Evolutionary conservation across 2,329 filamentous ascomycete genomes (phyloP), one percentile per base, ranked within the genome.

Genomic region (Sarocladium oryzae): DNA sequence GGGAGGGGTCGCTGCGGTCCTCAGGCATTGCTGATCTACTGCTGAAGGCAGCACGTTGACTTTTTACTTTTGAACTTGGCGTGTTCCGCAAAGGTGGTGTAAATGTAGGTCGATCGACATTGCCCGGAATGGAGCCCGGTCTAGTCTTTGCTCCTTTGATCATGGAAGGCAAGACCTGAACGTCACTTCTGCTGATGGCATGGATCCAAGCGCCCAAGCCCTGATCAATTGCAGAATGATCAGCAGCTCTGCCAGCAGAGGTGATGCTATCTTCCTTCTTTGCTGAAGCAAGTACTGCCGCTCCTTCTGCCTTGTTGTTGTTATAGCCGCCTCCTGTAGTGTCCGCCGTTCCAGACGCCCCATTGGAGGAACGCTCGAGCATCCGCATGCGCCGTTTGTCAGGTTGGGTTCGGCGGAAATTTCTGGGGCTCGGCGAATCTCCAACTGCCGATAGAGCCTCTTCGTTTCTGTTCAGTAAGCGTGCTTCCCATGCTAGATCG

Each of bases 401-500:
- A 26, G 40, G 40, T 20, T 43, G 8, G 7, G 40, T 26, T 26
- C 43, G 43, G 20, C 43, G 43, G 16, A 48, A 48, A n/a, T 48
- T 33, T 32, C 43, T 21, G 3, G 43, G 43, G n/a, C 43, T 48
- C 16, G 43, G 43, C 16, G 43, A 48, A n/a, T 32, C 43, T 5
- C 28, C 26, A 33, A 13, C 28, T 23, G 28, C 20, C 20, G 43
- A n/a, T 23, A 33, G n/a, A 15, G 11, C 15, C 28, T 48, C 43
- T 8, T 48, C 43, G 16, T 48, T 18, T 26, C 46, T 36, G 18
- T 56, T 55, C 18, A 53, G 43, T 9, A 56, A 50, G 11, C 54
- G 54, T 15, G 49, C 51, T 21, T 60, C 56, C 52, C 58, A 57
- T 7, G 43, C 18, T n/a, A 38, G 28, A 50, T 65, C 59, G n/a